Percentiles rank a stretch among this genome's conserved stretches.
Evolutionary conservation across 78 protist species (phyloP).

Genomic region (Dictyostelium firmibasis): DNA sequence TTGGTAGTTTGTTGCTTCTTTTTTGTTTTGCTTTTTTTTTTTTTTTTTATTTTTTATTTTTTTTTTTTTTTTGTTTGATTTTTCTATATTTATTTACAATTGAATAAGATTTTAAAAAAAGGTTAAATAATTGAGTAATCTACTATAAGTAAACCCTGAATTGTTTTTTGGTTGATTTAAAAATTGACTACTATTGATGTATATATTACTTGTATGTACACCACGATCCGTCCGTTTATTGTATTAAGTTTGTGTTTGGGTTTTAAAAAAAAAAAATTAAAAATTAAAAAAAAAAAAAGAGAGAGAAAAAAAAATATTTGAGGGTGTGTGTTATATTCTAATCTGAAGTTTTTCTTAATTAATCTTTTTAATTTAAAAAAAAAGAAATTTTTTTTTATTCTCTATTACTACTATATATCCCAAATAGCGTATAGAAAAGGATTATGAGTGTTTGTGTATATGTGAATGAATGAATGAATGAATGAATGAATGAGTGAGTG

Average conservation of each 20-base stretch:
- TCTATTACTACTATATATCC: neutral
- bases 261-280: neutral
- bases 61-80: neutral
- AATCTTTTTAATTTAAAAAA: neutral
- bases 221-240: neutral
- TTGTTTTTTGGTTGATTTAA: neutral
- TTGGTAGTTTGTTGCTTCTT: neutral
- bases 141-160: neutral
- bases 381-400: neutral
- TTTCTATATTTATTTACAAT: neutral
- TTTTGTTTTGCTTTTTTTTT: neutral
- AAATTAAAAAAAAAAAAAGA: neutral
- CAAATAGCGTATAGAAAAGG: neutral
- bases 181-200: neutral
- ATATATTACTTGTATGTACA: neutral
- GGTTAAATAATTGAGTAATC: neutral
- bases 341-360: neutral
- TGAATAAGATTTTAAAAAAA: neutral
- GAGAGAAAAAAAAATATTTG: neutral
- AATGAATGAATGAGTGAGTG: neutral
- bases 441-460: neutral
- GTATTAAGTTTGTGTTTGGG: neutral
- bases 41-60: neutral
- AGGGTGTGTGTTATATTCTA: neutral
- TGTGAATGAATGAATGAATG: neutral